Percentiles rank a stretch among this genome's conserved stretches.
Conservation (phyloP, 2,329 filamentous ascomycete species). For the Sclerotinia glacialis region DNA sequence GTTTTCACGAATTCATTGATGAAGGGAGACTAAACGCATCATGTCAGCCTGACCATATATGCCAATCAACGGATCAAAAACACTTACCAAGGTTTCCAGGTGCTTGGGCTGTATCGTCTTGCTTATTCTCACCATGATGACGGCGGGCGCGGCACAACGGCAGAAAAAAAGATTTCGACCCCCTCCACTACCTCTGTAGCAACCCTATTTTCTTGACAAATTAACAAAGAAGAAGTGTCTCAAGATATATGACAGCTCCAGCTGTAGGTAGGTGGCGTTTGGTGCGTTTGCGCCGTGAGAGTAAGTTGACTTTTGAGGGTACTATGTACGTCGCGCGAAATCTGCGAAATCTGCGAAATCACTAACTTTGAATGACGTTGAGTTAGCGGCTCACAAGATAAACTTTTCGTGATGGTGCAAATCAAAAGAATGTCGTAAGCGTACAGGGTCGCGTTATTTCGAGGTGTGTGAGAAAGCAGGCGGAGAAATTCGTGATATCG, state of each 20-base stretch:
- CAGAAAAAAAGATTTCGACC: constrained; percentile 42
- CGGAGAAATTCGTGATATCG: constrained; percentile 28
- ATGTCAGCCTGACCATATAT: constrained; percentile 25
- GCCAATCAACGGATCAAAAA: background rate
- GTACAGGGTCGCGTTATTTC: constrained; percentile 15
- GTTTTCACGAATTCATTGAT: constrained; percentile 75
- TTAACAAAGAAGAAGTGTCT: constrained; percentile 39
- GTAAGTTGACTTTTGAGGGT: constrained; percentile 15
- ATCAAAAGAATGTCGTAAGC: constrained; percentile 15
- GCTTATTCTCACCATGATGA: constrained; percentile 66
- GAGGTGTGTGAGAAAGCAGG: constrained; percentile 18
- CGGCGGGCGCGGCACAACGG: constrained; percentile 57
- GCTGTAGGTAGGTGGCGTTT: constrained; percentile 18
- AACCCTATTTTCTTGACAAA: constrained; percentile 33
- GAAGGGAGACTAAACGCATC: constrained; percentile 71
- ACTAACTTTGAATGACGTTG: constrained; percentile 16
- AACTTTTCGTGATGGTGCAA: constrained; percentile 7
- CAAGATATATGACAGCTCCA: constrained; percentile 38
- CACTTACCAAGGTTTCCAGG: constrained; percentile 62
- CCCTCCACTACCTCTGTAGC: constrained; percentile 50
- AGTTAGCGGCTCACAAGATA: constrained; percentile 19
- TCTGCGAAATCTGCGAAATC: constrained; percentile 26
- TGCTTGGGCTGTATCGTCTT: constrained; percentile 67
- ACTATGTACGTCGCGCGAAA: constrained; percentile 24
- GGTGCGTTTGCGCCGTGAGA: constrained; percentile 22